These are phyloP conservation scores for Crucibulum laeve DNA, from an alignment of 768 basidiomycete species.

Conservation along the genomic window DNA sequence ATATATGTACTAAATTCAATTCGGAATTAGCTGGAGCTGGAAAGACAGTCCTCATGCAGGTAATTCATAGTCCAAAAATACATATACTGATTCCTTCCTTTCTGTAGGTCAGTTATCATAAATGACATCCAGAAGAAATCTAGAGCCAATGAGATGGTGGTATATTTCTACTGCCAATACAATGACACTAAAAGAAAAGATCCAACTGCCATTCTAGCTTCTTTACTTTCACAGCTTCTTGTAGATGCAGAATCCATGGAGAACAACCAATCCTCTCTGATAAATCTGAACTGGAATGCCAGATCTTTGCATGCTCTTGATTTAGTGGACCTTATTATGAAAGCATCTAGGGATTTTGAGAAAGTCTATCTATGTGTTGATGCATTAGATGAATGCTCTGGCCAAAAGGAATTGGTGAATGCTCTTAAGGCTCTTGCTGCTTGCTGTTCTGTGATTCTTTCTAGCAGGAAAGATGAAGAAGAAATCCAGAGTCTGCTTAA, in stretches of 20 bases:
- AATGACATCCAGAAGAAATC: neutral
- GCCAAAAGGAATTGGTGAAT: neutral
- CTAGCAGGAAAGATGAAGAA: neutral
- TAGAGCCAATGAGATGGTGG: neutral
- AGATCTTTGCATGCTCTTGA: neutral
- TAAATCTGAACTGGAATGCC: neutral
- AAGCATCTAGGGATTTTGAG: neutral
- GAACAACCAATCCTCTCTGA: neutral
- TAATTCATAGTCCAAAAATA: too few species aligned
- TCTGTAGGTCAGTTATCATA: neutral
- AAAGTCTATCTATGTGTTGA: neutral
- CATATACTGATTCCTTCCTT: too few species aligned
- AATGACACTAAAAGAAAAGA: neutral
- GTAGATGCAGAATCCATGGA: neutral
- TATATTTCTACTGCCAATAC: neutral
- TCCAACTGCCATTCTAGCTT: neutral
- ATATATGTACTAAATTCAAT: neutral
- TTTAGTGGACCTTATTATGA: neutral
- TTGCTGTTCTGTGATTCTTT: neutral
- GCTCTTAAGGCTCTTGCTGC: neutral
- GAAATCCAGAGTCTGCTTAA: neutral
- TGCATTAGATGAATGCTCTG: neutral
- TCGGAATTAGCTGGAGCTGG: neutral
- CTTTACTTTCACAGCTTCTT: neutral
- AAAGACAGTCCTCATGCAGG: neutral